Evolutionary conservation across 2,329 filamentous ascomycete genomes (phyloP).

Genomic region (Ampelomyces quisqualis): DNA sequence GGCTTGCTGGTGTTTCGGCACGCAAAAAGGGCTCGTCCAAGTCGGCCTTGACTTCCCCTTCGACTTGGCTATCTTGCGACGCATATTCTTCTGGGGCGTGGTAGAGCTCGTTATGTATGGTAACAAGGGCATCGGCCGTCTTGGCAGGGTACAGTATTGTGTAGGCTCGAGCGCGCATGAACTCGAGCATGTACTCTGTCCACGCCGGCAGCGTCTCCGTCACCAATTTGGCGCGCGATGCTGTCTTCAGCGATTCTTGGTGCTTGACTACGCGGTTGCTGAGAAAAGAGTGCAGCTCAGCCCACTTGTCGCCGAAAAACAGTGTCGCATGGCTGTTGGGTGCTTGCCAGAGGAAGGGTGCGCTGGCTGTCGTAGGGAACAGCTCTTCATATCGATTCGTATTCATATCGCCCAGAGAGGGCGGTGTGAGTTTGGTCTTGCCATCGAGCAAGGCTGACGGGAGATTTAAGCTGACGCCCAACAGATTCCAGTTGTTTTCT

Average conservation of each 20-base stretch:
- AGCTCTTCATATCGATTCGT: constrained; percentile 30
- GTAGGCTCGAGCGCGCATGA: constrained; percentile 76
- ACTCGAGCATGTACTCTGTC: constrained; percentile 74
- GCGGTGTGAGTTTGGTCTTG: constrained; percentile 55
- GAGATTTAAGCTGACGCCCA: constrained; percentile 78
- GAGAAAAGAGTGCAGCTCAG: constrained; percentile 79
- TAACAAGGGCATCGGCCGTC: constrained; percentile 59
- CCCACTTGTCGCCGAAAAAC: constrained; percentile 83
- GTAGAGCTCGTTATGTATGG: constrained; percentile 74
- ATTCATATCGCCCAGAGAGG: constrained; percentile 45
- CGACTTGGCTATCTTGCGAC: too few relatives aligned
- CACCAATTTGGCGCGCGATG: constrained; percentile 48
- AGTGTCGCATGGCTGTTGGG: constrained; percentile 81
- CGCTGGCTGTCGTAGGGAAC: constrained; percentile 37
- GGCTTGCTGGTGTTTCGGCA: constrained; percentile 38
- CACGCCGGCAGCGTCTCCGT: constrained; percentile 71
- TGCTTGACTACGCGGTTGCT: constrained; percentile 57
- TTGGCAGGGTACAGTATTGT: constrained; percentile 74
- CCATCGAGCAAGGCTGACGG: constrained; percentile 66
- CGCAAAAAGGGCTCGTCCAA: constrained; percentile 44
- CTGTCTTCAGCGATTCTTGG: constrained; percentile 22
- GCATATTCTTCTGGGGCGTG: constrained; percentile 71
- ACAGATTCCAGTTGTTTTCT: constrained; percentile 57
- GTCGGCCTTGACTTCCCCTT: too few relatives aligned
- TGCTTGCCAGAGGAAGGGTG: constrained; percentile 79